phyloP scores from a whole-genome alignment of 805 yeast species.

The Candida awuae region DNA sequence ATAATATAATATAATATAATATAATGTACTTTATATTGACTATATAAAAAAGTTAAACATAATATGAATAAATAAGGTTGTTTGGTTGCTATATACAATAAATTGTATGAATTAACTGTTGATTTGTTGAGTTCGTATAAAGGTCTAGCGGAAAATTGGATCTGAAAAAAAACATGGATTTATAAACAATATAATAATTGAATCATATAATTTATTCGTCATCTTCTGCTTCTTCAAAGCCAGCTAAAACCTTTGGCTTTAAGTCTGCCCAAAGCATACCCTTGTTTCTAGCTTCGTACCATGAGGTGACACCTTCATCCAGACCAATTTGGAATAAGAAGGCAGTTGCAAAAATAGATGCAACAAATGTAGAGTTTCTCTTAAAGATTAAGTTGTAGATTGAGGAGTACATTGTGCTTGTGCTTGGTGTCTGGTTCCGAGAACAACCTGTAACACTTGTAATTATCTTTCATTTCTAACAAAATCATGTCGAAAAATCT shows the following conservation, averaged over 20 bases:
- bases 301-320: slow-evolving; percentile 56
- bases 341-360: slow-evolving; percentile 73
- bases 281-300: slow-evolving; percentile 72
- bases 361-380: slow-evolving; percentile 86
- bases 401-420: slow-evolving; percentile 29
- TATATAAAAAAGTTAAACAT: slow-evolving; percentile 1
- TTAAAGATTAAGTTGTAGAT: slow-evolving; percentile 65
- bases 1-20: no score
- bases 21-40: not conserved
- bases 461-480: not conserved
- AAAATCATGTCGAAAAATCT: not conserved
- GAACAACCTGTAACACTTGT: not conserved
- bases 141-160: no score
- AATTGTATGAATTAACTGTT: not conserved
- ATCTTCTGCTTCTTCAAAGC: slow-evolving; percentile 54
- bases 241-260: slow-evolving; percentile 45
- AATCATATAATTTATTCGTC: slow-evolving; percentile 31
- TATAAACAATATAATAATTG: not conserved
- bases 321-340: slow-evolving; percentile 77
- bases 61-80: not conserved
- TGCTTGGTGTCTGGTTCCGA: not conserved
- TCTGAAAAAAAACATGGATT: not conserved
- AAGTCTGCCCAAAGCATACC: slow-evolving; percentile 85
- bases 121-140: not conserved
- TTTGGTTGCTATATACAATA: not conserved